A percentile compares a stretch with the other conserved stretches of the same genome.
These are phyloP conservation scores for Strigomonas culicis DNA, from an alignment of 208 protist species.

Conservation along the genomic window DNA sequence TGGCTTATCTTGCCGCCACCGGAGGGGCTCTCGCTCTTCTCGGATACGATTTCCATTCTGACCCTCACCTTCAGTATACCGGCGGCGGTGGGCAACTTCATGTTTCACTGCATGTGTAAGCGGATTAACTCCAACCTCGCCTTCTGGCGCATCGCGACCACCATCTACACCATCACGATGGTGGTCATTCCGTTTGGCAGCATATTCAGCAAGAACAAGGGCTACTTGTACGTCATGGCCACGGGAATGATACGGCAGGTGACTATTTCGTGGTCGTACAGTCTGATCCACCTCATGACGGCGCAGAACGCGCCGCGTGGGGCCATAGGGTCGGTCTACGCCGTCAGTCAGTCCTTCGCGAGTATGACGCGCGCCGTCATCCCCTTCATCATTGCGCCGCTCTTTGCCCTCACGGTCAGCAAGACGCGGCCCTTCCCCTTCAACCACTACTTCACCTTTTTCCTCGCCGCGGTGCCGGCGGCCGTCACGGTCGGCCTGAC, in stretches of 20 bases:
- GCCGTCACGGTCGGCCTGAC: slow-evolving; percentile 14
- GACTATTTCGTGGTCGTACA: slow-evolving; percentile 53
- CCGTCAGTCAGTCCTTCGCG: slow-evolving; percentile 65
- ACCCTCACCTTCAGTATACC: slow-evolving; percentile 45
- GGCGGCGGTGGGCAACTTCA: slow-evolving; percentile 46
- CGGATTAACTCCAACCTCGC: slow-evolving; percentile 23
- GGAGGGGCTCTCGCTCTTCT: slow-evolving; percentile 35
- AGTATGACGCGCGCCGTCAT: slow-evolving; percentile 55
- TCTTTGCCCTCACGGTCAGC: slow-evolving; percentile 59
- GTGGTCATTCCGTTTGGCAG: slow-evolving; percentile 27
- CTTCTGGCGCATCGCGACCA: slow-evolving; percentile 41
- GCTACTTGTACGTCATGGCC: slow-evolving; percentile 42
- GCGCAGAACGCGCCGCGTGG: slow-evolving; percentile 54
- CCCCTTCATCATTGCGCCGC: slow-evolving; percentile 53
- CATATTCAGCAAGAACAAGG: slow-evolving; percentile 15
- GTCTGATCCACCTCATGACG: slow-evolving; percentile 28
- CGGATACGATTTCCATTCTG: slow-evolving; percentile 31
- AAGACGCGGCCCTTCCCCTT: slow-evolving; percentile 34
- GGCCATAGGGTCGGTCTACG: slow-evolving; percentile 67
- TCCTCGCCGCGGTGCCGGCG: slow-evolving; percentile 21
- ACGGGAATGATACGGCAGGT: slow-evolving; percentile 48
- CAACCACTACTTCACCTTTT: slow-evolving; percentile 55
- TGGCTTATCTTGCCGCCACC: slow-evolving; percentile 33
- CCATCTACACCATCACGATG: slow-evolving; percentile 24
- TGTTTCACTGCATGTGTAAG: too few species aligned